A percentile compares a stretch with the other conserved stretches of the same genome.
These are phyloP conservation scores for Microdochium nivale DNA, from an alignment of 2,329 filamentous ascomycete genomes.

Conservation along the genomic window DNA sequence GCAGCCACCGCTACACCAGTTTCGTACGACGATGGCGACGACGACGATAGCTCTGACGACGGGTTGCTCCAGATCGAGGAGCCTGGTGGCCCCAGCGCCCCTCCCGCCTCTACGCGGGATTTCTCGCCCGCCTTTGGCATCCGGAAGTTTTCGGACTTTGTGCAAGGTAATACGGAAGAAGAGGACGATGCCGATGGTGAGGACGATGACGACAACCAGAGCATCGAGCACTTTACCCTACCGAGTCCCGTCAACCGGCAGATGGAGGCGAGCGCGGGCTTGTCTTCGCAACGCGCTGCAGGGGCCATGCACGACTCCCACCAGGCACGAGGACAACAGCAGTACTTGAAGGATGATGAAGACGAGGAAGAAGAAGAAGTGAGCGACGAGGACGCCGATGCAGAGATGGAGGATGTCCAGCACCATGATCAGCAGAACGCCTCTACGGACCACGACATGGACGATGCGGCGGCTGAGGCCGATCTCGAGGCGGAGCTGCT, in stretches of 20 bases:
- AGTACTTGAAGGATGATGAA: slow-evolving; percentile 13
- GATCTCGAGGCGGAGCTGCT: slow-evolving; percentile 19
- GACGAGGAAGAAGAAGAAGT: slow-evolving; percentile 18
- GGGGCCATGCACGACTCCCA: neutral
- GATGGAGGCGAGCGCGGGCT: slow-evolving; percentile 14
- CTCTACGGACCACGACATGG: neutral
- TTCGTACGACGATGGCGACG: slow-evolving; percentile 34
- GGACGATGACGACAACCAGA: slow-evolving; percentile 24
- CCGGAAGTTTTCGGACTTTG: slow-evolving; percentile 45
- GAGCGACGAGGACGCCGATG: slow-evolving; percentile 25
- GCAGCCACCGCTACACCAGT: slow-evolving; percentile 22
- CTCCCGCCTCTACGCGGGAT: slow-evolving; percentile 23
- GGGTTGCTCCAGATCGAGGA: slow-evolving; percentile 52
- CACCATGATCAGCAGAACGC: neutral
- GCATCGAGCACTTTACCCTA: slow-evolving; percentile 36
- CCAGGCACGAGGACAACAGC: slow-evolving; percentile 1
- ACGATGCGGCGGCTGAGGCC: slow-evolving; percentile 16
- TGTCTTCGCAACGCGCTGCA: slow-evolving; percentile 9
- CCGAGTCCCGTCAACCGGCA: slow-evolving; percentile 42
- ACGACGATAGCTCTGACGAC: slow-evolving; percentile 48
- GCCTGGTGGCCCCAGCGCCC: slow-evolving; percentile 35
- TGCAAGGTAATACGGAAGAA: slow-evolving; percentile 29
- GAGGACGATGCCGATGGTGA: slow-evolving; percentile 34
- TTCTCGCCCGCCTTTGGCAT: slow-evolving; percentile 41
- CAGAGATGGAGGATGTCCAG: slow-evolving; percentile 22